Percentiles rank a stretch among this genome's conserved stretches.
These are phyloP conservation scores for Phytophthora aleatoria DNA, from an alignment of 352 stramenopile genomes.

Conservation along the genomic window DNA sequence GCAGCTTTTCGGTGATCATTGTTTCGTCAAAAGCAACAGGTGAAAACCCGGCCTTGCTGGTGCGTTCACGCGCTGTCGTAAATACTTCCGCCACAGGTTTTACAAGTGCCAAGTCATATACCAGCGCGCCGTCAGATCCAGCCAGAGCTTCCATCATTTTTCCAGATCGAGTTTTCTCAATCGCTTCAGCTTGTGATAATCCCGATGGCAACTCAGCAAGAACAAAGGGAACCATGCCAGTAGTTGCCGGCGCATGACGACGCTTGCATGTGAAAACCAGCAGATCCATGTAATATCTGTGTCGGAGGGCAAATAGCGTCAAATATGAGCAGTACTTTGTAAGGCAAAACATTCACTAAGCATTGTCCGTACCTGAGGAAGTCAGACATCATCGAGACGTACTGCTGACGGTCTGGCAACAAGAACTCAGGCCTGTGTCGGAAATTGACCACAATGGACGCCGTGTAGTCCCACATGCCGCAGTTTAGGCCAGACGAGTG, in stretches of 20 bases:
- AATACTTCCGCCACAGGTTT: slow-evolving; percentile 50
- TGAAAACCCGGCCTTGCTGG: not conserved
- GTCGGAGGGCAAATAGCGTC: not conserved
- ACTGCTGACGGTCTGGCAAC: slow-evolving; percentile 91
- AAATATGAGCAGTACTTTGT: slow-evolving; percentile 1
- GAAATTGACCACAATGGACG: slow-evolving; percentile 96
- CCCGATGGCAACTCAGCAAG: slow-evolving; percentile 86
- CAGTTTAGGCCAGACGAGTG: slow-evolving; percentile 97
- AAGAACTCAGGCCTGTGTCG: slow-evolving; percentile 79
- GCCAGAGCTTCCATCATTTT: slow-evolving; percentile 88
- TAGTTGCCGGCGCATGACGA: slow-evolving; percentile 93
- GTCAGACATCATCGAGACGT: slow-evolving; percentile 71
- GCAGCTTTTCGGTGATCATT: slow-evolving; percentile 50
- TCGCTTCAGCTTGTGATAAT: slow-evolving; percentile 63
- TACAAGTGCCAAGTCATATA: slow-evolving; percentile 93
- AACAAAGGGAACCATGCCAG: slow-evolving; percentile 96
- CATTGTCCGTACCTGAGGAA: slow-evolving; percentile 52
- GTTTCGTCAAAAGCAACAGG: slow-evolving; percentile 33
- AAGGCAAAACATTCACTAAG: not conserved
- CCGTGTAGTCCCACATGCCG: slow-evolving; percentile 97
- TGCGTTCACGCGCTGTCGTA: slow-evolving; percentile 5
- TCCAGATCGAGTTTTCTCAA: slow-evolving; percentile 80
- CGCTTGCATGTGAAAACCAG: slow-evolving; percentile 95
- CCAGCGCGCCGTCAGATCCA: slow-evolving; percentile 94
- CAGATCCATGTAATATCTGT: slow-evolving; percentile 91